A percentile compares a stretch with the other conserved stretches of the same genome.
Conservation (phyloP, 2,329 filamentous ascomycete species). For the Phyllosticta citriasiana region DNA sequence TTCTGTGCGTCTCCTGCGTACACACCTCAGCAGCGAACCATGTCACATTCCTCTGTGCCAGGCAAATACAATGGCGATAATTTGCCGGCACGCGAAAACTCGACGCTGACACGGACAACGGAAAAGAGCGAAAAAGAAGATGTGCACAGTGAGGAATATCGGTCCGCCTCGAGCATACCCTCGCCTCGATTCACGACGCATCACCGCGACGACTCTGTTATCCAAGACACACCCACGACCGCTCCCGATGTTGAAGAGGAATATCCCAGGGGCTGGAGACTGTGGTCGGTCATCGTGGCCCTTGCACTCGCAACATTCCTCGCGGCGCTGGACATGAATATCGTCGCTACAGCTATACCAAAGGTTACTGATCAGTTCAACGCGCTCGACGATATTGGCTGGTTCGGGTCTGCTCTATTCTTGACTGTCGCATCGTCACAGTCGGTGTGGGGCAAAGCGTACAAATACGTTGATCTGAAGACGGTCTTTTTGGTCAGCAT, state of each 20-base stretch:
- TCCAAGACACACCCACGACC: neutral
- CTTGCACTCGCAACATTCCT: neutral
- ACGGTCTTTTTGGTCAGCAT: constrained; percentile 22
- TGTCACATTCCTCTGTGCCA: neutral
- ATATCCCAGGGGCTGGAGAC: neutral
- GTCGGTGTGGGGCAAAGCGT: constrained; percentile 37
- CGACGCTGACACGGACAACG: neutral
- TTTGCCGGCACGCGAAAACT: neutral
- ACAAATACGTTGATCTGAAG: constrained; percentile 32
- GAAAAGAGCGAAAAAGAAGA: neutral
- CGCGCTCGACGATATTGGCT: constrained; percentile 21
- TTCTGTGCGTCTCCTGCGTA: neutral
- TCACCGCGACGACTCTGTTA: neutral
- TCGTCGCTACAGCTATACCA: constrained; percentile 21
- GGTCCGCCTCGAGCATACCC: neutral
- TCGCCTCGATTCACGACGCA: neutral
- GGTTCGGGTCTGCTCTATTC: constrained; percentile 33
- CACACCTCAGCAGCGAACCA: neutral
- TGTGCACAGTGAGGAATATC: neutral
- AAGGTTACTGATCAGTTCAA: constrained; percentile 21
- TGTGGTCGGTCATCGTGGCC: neutral
- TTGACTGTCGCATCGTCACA: constrained; percentile 37
- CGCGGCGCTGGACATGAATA: constrained; percentile 4
- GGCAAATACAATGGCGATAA: neutral
- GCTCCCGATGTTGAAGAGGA: neutral